A percentile compares a stretch with the other conserved stretches of the same genome.
Conservation (phyloP, 2,329 filamentous ascomycete species). For the Rhynchosporium agropyri region DNA sequence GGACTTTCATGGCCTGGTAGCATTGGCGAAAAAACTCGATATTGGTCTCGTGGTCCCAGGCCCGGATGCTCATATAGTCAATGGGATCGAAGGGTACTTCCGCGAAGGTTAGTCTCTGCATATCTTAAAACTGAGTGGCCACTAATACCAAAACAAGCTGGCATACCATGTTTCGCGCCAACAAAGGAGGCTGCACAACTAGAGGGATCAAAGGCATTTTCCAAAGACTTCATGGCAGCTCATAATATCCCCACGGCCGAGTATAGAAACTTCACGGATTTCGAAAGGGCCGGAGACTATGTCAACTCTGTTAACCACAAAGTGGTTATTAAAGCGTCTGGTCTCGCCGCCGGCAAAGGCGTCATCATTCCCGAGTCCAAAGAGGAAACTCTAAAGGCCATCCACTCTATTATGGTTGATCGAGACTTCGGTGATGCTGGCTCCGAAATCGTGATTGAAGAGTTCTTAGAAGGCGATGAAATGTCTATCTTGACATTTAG, state of each 20-base stretch:
- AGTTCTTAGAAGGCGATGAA: constrained; percentile 89
- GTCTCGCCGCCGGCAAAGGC: constrained; percentile 93
- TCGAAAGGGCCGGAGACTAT: constrained; percentile 69
- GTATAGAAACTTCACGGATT: constrained; percentile 83
- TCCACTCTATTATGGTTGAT: constrained; percentile 89
- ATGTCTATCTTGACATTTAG: constrained; percentile 88
- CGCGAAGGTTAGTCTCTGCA: constrained; percentile 50
- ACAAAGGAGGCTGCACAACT: constrained; percentile 78
- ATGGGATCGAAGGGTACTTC: constrained; percentile 83
- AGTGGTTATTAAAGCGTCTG: constrained; percentile 92
- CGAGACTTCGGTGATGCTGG: constrained; percentile 83
- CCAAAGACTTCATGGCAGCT: constrained; percentile 92
- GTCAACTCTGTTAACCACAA: constrained; percentile 64
- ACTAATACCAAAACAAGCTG: constrained; percentile 42
- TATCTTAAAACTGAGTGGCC: not conserved
- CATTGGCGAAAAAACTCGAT: constrained; percentile 68
- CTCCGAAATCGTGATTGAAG: constrained; percentile 91
- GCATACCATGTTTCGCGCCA: constrained; percentile 82
- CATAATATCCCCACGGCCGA: constrained; percentile 86
- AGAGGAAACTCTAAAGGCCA: constrained; percentile 77
- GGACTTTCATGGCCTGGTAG: constrained; percentile 68
- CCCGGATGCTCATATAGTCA: constrained; percentile 86
- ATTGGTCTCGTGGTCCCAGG: constrained; percentile 85
- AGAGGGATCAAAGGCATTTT: constrained; percentile 95
- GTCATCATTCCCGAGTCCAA: constrained; percentile 72